Percentiles rank a stretch among this genome's conserved stretches.
Conservation (phyloP, 1,284 basidiomycete genomes). For the Microbotryum silenes-acaulis region DNA sequence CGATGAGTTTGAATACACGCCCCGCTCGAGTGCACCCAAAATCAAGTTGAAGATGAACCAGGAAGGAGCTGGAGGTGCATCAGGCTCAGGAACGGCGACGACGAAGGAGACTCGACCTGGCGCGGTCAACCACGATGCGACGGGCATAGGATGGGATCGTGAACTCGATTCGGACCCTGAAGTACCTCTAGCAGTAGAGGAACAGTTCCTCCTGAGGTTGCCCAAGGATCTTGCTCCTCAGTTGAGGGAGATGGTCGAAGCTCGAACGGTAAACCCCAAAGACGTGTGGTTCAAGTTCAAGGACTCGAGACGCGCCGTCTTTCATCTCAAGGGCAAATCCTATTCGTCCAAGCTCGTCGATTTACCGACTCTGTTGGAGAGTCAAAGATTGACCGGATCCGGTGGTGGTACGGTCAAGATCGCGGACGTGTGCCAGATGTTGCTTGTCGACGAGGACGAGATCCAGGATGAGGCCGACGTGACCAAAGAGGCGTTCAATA, state of each 20-base stretch:
- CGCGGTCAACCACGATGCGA: slow-evolving; percentile 10
- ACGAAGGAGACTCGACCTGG: slow-evolving; percentile 65
- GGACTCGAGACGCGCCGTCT: slow-evolving; percentile 84
- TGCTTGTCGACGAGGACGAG: slow-evolving; percentile 75
- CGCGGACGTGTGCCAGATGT: slow-evolving; percentile 73
- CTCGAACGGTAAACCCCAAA: slow-evolving; percentile 38
- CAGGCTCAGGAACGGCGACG: slow-evolving; percentile 45
- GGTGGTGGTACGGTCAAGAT: slow-evolving; percentile 84
- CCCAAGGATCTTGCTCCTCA: slow-evolving; percentile 63
- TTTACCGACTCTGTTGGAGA: slow-evolving; percentile 86
- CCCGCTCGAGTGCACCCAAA: slow-evolving; percentile 44
- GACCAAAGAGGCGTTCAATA: slow-evolving; percentile 56
- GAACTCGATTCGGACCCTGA: slow-evolving; percentile 95
- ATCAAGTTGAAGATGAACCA: slow-evolving; percentile 75
- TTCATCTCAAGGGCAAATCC: slow-evolving; percentile 72
- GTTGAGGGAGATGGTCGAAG: slow-evolving; percentile 51
- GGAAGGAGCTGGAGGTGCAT: slow-evolving; percentile 57
- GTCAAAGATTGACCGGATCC: slow-evolving; percentile 59
- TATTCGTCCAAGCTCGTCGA: slow-evolving; percentile 94
- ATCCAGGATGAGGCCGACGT: slow-evolving; percentile 60
- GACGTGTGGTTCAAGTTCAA: slow-evolving; percentile 99
- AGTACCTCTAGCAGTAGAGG: slow-evolving; percentile 77
- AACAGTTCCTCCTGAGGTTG: slow-evolving; percentile 91
- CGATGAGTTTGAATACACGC: slow-evolving; percentile 14
- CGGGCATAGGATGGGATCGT: slow-evolving; percentile 48